Conservation (phyloP, 1,284 basidiomycete species). For the Marasmius tenuissimus region DNA sequence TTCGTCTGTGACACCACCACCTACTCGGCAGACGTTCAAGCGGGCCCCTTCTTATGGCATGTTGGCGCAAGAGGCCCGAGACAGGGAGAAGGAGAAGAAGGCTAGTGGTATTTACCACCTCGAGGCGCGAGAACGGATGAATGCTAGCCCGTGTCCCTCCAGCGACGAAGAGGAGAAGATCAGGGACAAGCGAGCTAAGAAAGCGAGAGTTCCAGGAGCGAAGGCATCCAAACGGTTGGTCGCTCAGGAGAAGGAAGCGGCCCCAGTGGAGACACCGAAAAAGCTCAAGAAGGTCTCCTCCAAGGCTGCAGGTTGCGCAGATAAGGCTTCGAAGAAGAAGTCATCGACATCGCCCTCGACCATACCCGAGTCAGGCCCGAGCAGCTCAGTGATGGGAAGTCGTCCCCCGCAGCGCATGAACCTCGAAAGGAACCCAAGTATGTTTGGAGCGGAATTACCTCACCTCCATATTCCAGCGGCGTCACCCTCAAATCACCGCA, state of each 20-base stretch:
- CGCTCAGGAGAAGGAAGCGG: background rate
- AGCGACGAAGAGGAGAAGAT: constrained; percentile 17
- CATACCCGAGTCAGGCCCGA: background rate
- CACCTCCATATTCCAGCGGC: constrained; percentile 21
- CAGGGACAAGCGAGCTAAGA: constrained; percentile 12
- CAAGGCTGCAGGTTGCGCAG: background rate
- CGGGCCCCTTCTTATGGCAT: constrained; percentile 52
- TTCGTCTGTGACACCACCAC: constrained; percentile 11
- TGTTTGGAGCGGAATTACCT: constrained; percentile 54
- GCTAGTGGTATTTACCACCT: constrained; percentile 2
- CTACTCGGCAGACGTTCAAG: constrained; percentile 33
- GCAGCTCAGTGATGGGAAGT: constrained; percentile 7
- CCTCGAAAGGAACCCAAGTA: constrained; percentile 57
- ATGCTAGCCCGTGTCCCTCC: constrained; percentile 10
- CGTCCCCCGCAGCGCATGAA: constrained; percentile 35
- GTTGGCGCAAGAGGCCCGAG: constrained; percentile 36
- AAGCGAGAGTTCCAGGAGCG: constrained; percentile 1
- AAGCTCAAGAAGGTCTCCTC: constrained; percentile 13
- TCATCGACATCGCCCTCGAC: background rate
- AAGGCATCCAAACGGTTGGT: background rate
- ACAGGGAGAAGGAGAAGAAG: constrained; percentile 17
- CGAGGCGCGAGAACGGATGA: constrained; percentile 6
- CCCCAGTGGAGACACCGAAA: constrained; percentile 22
- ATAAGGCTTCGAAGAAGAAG: background rate
- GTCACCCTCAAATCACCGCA: background rate